These are phyloP conservation scores for Darksidea phi DNA, from an alignment of 495 filamentous ascomycete species.

Conservation along the genomic window DNA sequence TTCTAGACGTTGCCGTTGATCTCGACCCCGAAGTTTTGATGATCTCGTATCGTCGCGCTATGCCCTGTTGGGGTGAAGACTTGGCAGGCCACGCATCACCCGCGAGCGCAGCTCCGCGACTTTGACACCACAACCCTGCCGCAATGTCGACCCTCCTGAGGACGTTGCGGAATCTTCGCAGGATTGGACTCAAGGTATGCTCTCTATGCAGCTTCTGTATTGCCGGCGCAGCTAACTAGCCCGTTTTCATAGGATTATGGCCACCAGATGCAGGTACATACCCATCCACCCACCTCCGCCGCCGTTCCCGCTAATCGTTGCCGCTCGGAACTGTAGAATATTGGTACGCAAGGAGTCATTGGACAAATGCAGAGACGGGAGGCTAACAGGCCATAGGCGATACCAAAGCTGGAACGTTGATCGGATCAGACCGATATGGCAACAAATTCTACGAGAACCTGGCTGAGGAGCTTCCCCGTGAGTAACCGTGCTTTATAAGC, in stretches of 20 bases:
- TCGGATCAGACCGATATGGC: slow-evolving; percentile 84
- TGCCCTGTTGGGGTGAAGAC: not conserved
- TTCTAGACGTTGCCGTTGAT: slow-evolving; percentile 1
- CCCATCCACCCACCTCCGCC: not conserved
- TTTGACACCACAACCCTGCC: slow-evolving; percentile 31
- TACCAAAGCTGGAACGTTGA: slow-evolving; percentile 88
- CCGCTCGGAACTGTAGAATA: slow-evolving; percentile 53
- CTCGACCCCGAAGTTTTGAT: too few species aligned
- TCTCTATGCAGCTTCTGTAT: not conserved
- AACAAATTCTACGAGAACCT: slow-evolving; percentile 98
- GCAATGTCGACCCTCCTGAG: slow-evolving; percentile 89
- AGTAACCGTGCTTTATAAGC: not conserved
- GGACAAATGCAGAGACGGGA: not conserved
- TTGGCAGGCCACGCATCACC: slow-evolving; percentile 5
- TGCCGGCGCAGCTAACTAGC: slow-evolving; percentile 43
- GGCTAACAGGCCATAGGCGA: slow-evolving; percentile 63
- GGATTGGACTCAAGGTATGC: slow-evolving; percentile 80
- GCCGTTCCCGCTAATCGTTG: slow-evolving; percentile 14
- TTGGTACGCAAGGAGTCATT: slow-evolving; percentile 49
- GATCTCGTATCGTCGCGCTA: not conserved
- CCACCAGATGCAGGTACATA: slow-evolving; percentile 85
- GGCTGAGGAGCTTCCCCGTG: slow-evolving; percentile 86
- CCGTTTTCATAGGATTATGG: slow-evolving; percentile 65
- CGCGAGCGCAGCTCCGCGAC: not conserved
- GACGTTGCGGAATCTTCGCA: slow-evolving; percentile 81